These are phyloP conservation scores for Tetrahymena malaccensis DNA, from an alignment of 73 alveolate genomes.

Conservation along the genomic window DNA sequence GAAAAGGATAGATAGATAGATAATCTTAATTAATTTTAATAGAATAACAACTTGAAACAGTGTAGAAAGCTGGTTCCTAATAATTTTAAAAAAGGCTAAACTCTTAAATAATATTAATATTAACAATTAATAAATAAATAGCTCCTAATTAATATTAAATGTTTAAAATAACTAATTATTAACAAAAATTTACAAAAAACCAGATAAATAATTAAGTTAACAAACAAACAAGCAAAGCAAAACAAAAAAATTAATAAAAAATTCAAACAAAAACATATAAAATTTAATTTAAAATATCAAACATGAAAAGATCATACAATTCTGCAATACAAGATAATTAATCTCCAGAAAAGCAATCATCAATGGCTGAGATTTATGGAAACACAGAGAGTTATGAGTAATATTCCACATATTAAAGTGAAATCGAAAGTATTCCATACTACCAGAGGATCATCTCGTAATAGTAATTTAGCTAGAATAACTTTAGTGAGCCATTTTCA, in stretches of 20 bases:
- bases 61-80: background rate
- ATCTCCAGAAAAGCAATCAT: background rate
- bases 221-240: background rate
- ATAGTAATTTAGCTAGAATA: background rate
- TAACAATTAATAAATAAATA: too few species aligned
- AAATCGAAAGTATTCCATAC: background rate
- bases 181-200: too few species aligned
- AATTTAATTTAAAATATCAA: too few species aligned
- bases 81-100: too few species aligned
- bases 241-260: too few species aligned
- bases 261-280: background rate
- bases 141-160: too few species aligned
- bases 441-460: background rate
- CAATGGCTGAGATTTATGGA: background rate
- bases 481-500: background rate
- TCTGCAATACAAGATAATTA: background rate
- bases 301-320: background rate
- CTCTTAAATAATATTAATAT: too few species aligned
- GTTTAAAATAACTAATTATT: too few species aligned
- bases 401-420: background rate
- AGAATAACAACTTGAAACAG: background rate
- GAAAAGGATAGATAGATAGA: background rate
- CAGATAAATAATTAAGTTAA: too few species aligned
- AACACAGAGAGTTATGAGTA: background rate
- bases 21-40: too few species aligned